Base-by-base conservation (phyloP, 1,284 basidiomycete species). In the Trichosporon inkin region DNA sequence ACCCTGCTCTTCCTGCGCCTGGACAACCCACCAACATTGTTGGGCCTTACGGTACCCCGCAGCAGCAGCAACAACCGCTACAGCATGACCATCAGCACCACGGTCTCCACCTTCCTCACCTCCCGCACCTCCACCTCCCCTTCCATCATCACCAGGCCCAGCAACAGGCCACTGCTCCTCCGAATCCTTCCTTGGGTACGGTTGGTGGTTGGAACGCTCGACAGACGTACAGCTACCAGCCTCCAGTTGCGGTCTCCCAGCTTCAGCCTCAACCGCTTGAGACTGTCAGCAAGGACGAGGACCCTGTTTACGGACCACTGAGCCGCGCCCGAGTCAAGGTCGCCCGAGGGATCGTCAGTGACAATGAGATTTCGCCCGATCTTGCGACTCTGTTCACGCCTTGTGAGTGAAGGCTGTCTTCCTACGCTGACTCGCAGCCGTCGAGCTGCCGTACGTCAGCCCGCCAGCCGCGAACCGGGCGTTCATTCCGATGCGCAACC, bases 351-450 rank as follows among this genome's bases (percentile, higher is more conserved):
- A 56, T 75, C 36, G 57, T 58, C 1, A 64, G 61, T 11, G 75
- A 77, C 66, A 63, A 68, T 36, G 71, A 75, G 61, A 73, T 75
- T 19, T 73, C 72, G 47, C 65, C 66, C 32, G 74, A 75, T 61
- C 44, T 77, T 8, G 69, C 59, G 14, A 67, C 70, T 32, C 53
- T 55, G 54, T 60, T 68, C 10, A 35, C 22, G 13, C 58, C 52
- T 5, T 58, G 68, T 71, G 60, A 68, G 68, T 68, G 7, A 19
- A 28, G 24, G 10, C 3, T 17, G n/a, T 40, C 16, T 6, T 22
- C 36, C 7, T 7, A 35, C 32, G 52, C 41, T 65, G 57, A 56
- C 54, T 24, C 59, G 10, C 58, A 63, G 67, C 65, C 20, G 60
- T 51, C 38, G 65, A 68, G 53, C 60, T 63, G n/a, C 47, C 49